Evolutionary conservation across 352 stramenopile species (phyloP).

Genomic region (Pythium aristosporum): DNA sequence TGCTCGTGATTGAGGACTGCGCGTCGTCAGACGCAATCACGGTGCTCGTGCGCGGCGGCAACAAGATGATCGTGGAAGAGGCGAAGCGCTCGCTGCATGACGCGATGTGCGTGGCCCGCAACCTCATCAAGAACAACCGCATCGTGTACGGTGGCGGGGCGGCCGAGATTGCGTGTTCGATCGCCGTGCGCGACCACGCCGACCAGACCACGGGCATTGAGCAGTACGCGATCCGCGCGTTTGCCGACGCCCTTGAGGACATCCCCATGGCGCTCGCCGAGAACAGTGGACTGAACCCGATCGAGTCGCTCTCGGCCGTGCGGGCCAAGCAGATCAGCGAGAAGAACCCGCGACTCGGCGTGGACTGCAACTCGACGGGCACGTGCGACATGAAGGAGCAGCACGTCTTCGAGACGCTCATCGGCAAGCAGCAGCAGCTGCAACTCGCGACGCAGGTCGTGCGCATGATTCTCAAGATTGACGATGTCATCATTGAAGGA

Average conservation of each 20-base stretch:
- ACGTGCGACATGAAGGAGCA: slow-evolving; percentile 98
- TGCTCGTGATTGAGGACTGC: slow-evolving; percentile 99
- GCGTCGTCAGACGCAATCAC: slow-evolving; percentile 98
- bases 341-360: slow-evolving; percentile 94
- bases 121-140: slow-evolving; percentile 99
- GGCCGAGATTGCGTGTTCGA: slow-evolving; percentile 97
- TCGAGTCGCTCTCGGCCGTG: slow-evolving; percentile 97
- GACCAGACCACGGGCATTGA: slow-evolving; percentile 83
- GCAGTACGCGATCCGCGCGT: slow-evolving; percentile 98
- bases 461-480: slow-evolving; percentile 99
- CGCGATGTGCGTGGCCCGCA: slow-evolving; percentile 99
- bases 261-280: slow-evolving; percentile 99
- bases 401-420: slow-evolving; percentile 99
- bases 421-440: slow-evolving; percentile 99
- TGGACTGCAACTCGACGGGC: slow-evolving; percentile 95
- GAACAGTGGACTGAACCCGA: slow-evolving; percentile 97
- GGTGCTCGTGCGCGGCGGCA: slow-evolving; percentile 97
- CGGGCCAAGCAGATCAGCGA: slow-evolving; percentile 94
- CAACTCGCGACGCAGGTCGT: slow-evolving; percentile 99
- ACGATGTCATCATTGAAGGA: slow-evolving; percentile 98
- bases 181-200: slow-evolving; percentile 91
- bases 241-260: slow-evolving; percentile 98
- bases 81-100: slow-evolving; percentile 99
- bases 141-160: slow-evolving; percentile 99
- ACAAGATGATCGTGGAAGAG: slow-evolving; percentile 99